Base-by-base conservation (phyloP, 805 yeast species). In the Candida boidinii region DNA sequence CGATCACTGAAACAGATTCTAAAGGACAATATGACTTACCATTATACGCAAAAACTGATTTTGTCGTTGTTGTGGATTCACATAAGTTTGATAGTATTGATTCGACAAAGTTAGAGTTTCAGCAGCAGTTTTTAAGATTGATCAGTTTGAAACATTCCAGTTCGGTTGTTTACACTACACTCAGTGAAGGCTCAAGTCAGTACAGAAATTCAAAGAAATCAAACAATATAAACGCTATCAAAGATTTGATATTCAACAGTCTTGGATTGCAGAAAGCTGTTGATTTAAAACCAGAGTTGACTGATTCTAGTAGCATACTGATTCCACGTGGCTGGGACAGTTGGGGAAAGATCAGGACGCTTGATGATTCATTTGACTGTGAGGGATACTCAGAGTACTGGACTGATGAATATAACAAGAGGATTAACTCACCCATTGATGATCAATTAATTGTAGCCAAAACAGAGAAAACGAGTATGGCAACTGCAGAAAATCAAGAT, bases 251-350 rank as follows among this genome's bases (percentile, higher is more conserved):
- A 16, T 18, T 9, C 5, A 25, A n/a, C 8, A 23, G 5, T 10
- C 15, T 20, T 4, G 17, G 3, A 12, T 21, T 31, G 4, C 12
- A 20, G 23, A 24, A 19, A 19, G 26, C 21, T 13, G 24, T 23
- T 5, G 17, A 29, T 11, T 22, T 20, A 20, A 5, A 30, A 20
- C 4, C 38, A 19, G 28, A 31, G 12, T 21, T 45, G 11, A 37
- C 39, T 6, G 53, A 48, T 17, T 43, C 36, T 29, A 38, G 36
- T 15, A 26, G 31, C 10, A 31, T 54, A 12, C 26, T 52, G 15
- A 59, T 76, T 2, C 78, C 79, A 0, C 35, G 38, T 6, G 75
- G 70, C 0, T 58, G 66, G 56, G 86, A 79, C 39, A 53, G 76
- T 4, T 58, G 67, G 61, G 60, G 61, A 15, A 68, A 73, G 42